phyloP scores from a whole-genome alignment of 2,329 filamentous ascomycete genomes.

The Colletotrichum spaethianum region DNA sequence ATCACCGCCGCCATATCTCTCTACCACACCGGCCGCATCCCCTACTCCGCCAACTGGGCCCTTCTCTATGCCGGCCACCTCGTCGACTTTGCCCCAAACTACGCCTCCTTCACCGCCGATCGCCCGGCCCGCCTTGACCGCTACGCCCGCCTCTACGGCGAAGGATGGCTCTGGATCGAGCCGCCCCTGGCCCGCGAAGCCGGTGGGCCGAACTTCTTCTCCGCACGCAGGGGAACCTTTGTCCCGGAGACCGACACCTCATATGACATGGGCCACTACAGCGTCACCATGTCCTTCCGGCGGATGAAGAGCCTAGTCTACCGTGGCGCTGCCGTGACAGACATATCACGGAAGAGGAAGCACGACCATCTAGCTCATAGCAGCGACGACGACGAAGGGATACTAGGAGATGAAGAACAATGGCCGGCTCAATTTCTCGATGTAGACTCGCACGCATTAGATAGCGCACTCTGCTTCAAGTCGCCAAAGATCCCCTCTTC shows the following conservation, averaged over 20 bases:
- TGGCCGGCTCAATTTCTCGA: constrained; percentile 5
- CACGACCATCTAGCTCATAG: not conserved
- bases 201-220: constrained; percentile 38
- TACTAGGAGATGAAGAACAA: not conserved
- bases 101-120: constrained; percentile 55
- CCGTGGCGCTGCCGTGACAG: not conserved
- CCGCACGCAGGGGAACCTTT: constrained; percentile 51
- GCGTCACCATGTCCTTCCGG: constrained; percentile 49
- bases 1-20: constrained; percentile 58
- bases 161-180: constrained; percentile 63
- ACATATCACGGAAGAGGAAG: constrained; percentile 3
- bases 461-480: not conserved
- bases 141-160: constrained; percentile 53
- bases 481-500: not conserved
- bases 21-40: constrained; percentile 57
- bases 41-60: constrained; percentile 56
- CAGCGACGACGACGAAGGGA: constrained; percentile 2
- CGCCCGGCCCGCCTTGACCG: constrained; percentile 55
- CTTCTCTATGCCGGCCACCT: constrained; percentile 59
- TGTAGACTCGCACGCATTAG: not conserved
- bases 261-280: constrained; percentile 50
- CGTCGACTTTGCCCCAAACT: constrained; percentile 56
- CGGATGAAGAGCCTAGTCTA: constrained; percentile 2
- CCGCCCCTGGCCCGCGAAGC: constrained; percentile 52
- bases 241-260: constrained; percentile 44